Evolutionary conservation across 176 grass and related monocot species (phyloP).

Genomic region (Aechmea fasciata): DNA sequence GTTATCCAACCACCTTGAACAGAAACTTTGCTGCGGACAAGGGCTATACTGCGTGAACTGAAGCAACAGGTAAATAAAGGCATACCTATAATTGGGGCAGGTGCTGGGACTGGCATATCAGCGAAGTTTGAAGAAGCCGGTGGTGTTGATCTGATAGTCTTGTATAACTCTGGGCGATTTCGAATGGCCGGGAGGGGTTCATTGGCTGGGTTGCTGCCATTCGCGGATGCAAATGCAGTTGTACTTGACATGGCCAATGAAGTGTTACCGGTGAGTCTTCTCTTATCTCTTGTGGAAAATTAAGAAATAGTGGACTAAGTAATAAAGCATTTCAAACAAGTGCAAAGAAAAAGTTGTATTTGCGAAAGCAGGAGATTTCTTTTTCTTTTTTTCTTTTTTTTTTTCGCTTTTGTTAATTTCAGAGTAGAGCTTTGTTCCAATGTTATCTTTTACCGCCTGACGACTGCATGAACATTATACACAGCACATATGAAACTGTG

Average conservation of each 20-base stretch:
- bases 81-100: conserved; percentile 74
- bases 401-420: too few species aligned
- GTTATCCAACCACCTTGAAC: conserved; percentile 18
- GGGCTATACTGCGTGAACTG: conserved; percentile 41
- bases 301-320: conserved; percentile 2
- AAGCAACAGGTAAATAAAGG: conserved; percentile 74
- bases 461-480: too few species aligned
- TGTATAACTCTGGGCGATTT: conserved; percentile 93
- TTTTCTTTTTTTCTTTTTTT: too few species aligned
- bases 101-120: conserved; percentile 90
- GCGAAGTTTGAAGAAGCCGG: conserved; percentile 96
- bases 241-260: conserved; percentile 96
- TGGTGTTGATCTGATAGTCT: conserved; percentile 85
- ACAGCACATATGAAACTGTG: too few species aligned
- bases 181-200: conserved; percentile 91
- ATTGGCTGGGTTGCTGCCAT: conserved; percentile 79
- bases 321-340: neutral
- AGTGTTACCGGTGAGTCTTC: conserved; percentile 66
- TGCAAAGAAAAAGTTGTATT: too few species aligned
- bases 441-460: too few species aligned
- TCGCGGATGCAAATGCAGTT: conserved; percentile 85
- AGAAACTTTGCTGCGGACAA: conserved; percentile 73
- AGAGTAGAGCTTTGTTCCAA: too few species aligned
- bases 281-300: neutral
- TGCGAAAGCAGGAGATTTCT: too few species aligned